Evolutionary conservation across 345 rosid genomes (phyloP), one percentile per base, ranked within the genome.

Genomic region (Barbarea vulgaris): DNA sequence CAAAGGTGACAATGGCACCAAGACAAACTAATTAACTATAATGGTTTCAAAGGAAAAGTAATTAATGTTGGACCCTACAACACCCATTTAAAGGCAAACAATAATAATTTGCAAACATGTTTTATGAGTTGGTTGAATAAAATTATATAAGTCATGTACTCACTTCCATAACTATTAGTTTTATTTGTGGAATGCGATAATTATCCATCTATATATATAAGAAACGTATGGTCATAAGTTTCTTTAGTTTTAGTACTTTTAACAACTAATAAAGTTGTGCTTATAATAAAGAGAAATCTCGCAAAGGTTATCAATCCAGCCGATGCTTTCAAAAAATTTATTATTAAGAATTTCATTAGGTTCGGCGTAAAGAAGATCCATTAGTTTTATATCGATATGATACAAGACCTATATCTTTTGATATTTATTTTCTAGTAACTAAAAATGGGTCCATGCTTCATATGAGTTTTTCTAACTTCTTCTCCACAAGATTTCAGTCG

Each of bases 21-120:
- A 69, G 75, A 69, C 70, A 63, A 76, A 34, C 75, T 63, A 62
- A 63, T 63, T 76, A 69, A 69, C 19, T 62, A 69, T 67, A 69
- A 69, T 62, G 63, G 51, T 44, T 15, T 61, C 18, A 54, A 62
- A 71, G 31, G 58, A 30, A 77, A 71, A 71, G 68, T 30, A 14
- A 39, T 65, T 48, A 77, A 30, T 31, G 70, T 61, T 72, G 57
- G 81, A 53, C 68, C 81, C 78, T 78, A 78, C 81, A 34, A 60
- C 56, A 34, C 65, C 55, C 74, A 67, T 58, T 48, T 25, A 75
- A 74, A 73, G 70, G 69, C 53, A 60, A 41, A 67, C 37, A 58
- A 47, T 36, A 52, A 70, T 83, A 41, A 80, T 83, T 75, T 67
- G 28, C 25, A 47, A 64, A 77, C 57, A 71, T 46, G 46, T 31